A percentile compares a stretch with the other conserved stretches of the same genome.
Conservation (phyloP, 169 alveolate species). For the Plasmodium sp. region DNA sequence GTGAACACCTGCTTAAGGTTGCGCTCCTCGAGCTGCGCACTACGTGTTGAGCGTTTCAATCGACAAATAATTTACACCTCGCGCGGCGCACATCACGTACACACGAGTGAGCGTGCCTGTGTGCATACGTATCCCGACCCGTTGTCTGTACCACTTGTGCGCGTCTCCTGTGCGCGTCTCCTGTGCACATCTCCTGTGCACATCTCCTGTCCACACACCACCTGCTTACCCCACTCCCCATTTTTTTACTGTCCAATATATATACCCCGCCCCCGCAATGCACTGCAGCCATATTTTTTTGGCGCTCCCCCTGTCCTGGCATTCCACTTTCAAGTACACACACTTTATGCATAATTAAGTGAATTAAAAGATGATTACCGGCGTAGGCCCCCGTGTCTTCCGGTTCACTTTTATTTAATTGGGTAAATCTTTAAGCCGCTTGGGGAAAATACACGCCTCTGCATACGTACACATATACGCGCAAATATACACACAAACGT, state of each 20-base stretch:
- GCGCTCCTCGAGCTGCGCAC: background rate
- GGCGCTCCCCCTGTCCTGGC: background rate
- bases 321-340: constrained; percentile 24
- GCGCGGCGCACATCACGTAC: background rate
- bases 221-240: background rate
- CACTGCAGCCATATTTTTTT: background rate
- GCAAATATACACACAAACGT: background rate
- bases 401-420: background rate
- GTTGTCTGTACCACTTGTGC: background rate
- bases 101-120: background rate
- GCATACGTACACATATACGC: background rate
- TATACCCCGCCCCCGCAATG: background rate
- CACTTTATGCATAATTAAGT: constrained; percentile 19
- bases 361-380: background rate
- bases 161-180: background rate
- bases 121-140: background rate
- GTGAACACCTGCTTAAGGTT: background rate
- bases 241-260: background rate
- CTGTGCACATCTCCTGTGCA: background rate
- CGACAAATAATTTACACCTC: background rate
- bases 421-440: constrained; percentile 44
- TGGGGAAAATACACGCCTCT: background rate
- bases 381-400: background rate
- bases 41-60: background rate
- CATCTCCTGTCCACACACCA: background rate